A percentile compares a stretch with the other conserved stretches of the same genome.
phyloP scores from a whole-genome alignment of 768 basidiomycete species.

The Hysterangium stoloniferum region DNA sequence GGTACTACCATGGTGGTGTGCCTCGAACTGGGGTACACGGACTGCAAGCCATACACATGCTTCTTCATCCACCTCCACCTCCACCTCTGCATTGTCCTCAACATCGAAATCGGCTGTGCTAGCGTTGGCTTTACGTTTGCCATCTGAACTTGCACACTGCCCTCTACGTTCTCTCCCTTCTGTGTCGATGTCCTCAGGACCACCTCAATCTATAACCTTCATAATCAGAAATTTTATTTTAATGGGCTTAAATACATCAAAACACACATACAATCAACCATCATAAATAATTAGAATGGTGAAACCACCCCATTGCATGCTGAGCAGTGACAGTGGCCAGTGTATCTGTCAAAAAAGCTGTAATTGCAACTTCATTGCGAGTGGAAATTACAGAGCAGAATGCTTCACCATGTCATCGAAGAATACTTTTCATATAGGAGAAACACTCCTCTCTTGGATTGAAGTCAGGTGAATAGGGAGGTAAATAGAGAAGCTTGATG shows the following conservation, averaged over 20 bases:
- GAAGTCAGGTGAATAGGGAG: constrained; percentile 23
- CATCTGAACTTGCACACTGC: background rate
- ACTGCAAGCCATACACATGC: constrained; percentile 1
- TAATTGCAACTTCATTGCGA: background rate
- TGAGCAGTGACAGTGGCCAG: background rate
- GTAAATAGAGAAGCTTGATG: constrained; percentile 13
- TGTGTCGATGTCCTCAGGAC: no score
- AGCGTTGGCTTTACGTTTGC: background rate
- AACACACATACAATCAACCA: no score
- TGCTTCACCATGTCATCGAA: constrained; percentile 18
- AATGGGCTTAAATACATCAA: no score
- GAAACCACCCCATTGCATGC: background rate
- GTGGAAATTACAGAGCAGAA: background rate
- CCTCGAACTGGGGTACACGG: background rate
- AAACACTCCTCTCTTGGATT: constrained; percentile 25
- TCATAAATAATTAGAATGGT: background rate
- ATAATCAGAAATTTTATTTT: no score
- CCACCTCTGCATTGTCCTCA: no score
- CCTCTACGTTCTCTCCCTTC: no score
- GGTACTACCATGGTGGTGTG: no score
- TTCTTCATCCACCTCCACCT: background rate
- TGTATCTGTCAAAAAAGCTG: background rate
- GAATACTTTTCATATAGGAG: constrained; percentile 23
- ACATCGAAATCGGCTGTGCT: background rate
- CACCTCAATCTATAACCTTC: no score